Percentiles rank a stretch among this genome's conserved stretches.
Evolutionary conservation across 2,329 filamentous ascomycete species (phyloP).

Genomic region (Fusarium sororula): DNA sequence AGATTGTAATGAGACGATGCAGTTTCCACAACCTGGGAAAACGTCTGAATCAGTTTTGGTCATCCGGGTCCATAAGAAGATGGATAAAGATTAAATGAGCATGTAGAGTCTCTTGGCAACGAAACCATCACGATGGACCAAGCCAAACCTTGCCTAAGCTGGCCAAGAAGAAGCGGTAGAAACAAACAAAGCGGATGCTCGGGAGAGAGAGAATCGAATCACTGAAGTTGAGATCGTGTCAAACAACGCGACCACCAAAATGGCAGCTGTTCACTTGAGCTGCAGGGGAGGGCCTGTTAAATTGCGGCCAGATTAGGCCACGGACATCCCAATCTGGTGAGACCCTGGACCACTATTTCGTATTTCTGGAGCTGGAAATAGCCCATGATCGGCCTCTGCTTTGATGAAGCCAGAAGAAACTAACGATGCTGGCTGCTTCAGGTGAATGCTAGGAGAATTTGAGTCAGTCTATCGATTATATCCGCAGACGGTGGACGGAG

Average conservation of each 20-base stretch:
- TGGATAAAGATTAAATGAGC: constrained; percentile 16
- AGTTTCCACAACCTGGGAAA: constrained; percentile 5
- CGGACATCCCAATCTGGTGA: constrained; percentile 33
- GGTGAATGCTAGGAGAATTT: constrained; percentile 25
- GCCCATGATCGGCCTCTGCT: constrained; percentile 17
- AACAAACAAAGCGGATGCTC: constrained; percentile 27
- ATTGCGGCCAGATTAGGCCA: constrained; percentile 28
- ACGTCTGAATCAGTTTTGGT: constrained; percentile 1
- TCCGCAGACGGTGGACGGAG: background rate
- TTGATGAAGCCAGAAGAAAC: constrained; percentile 15
- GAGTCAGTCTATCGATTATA: background rate
- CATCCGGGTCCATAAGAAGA: constrained; percentile 3
- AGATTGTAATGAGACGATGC: constrained; percentile 8
- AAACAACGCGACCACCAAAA: constrained; percentile 15
- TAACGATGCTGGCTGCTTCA: constrained; percentile 36
- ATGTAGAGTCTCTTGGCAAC: constrained; percentile 6
- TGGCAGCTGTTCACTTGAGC: constrained; percentile 8
- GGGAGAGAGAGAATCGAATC: background rate
- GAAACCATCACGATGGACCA: constrained; percentile 1
- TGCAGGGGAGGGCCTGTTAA: constrained; percentile 33
- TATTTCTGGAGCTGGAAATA: constrained; percentile 19
- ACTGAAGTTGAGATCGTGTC: constrained; percentile 14
- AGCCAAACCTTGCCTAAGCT: constrained; percentile 4
- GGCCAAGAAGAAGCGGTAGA: constrained; percentile 26
- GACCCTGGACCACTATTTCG: constrained; percentile 19